Evolutionary conservation across 176 grass and related monocot species (phyloP).

Genomic region (Oryza brachyantha): DNA sequence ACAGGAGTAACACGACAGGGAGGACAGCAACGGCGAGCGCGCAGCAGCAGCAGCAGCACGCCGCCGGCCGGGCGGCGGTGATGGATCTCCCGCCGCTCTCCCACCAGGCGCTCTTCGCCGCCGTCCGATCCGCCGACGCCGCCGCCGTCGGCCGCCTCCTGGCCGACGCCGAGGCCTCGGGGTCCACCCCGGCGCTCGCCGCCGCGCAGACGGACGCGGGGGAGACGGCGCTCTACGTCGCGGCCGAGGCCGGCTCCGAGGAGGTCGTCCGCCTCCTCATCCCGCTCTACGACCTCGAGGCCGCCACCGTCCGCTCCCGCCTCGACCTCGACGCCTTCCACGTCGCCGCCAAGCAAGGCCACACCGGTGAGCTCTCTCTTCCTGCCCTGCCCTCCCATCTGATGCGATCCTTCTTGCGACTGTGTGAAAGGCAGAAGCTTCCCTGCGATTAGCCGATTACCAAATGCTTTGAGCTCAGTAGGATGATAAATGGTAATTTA

Average conservation of each 20-base stretch:
- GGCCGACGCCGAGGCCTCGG: conserved; percentile 29
- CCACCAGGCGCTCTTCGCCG: conserved; percentile 75
- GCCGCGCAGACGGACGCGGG: conserved; percentile 70
- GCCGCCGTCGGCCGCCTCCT: conserved; percentile 55
- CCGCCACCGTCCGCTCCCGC: conserved; percentile 60
- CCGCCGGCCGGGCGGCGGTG: neutral
- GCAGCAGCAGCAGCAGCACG: neutral
- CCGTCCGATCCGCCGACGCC: conserved; percentile 75
- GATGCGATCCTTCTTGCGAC: neutral
- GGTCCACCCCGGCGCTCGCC: conserved; percentile 31
- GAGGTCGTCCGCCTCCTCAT: conserved; percentile 72
- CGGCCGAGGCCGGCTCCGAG: conserved; percentile 69
- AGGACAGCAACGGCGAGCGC: neutral
- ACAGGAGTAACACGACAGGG: neutral
- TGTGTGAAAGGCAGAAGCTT: neutral
- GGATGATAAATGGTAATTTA: neutral
- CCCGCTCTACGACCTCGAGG: conserved; percentile 66
- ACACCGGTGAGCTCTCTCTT: conserved; percentile 49
- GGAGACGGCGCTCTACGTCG: conserved; percentile 89
- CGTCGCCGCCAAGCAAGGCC: conserved; percentile 84
- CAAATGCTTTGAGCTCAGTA: neutral
- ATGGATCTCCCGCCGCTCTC: conserved; percentile 87
- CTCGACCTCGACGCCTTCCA: conserved; percentile 96
- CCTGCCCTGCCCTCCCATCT: neutral
- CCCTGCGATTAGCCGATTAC: neutral